Conservation (phyloP, 768 basidiomycete species). For the Holtermanniella nyarrowii region DNA sequence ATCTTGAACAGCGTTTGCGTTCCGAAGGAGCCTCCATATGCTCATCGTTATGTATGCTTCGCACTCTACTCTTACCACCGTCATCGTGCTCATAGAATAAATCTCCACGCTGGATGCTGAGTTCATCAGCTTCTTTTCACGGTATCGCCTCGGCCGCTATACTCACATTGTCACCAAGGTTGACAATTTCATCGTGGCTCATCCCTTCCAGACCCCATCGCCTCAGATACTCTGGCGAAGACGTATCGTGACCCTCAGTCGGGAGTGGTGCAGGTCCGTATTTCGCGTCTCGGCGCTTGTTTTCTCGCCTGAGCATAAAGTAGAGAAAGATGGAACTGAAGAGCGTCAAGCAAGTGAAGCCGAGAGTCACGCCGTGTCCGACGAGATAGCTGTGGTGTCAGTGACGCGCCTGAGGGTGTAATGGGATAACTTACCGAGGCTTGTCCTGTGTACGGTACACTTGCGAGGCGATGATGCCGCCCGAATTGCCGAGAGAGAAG, state of each 20-base stretch:
- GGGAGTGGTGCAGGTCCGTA: slow-evolving; percentile 34
- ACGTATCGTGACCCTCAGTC: slow-evolving; percentile 18
- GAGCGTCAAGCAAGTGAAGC: slow-evolving; percentile 28
- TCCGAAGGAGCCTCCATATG: too few species aligned
- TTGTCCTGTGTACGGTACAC: slow-evolving; percentile 35
- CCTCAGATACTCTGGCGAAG: slow-evolving; percentile 17
- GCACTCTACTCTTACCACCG: too few species aligned
- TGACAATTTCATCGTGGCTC: slow-evolving; percentile 32
- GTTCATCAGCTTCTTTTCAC: background rate
- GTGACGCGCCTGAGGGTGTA: too few species aligned
- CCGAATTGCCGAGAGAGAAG: slow-evolving; percentile 38
- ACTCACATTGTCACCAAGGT: slow-evolving; percentile 26
- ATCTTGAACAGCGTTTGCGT: too few species aligned
- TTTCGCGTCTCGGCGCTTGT: slow-evolving; percentile 37
- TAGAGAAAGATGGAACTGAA: slow-evolving; percentile 28
- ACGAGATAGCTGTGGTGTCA: slow-evolving; percentile 12
- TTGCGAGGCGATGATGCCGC: slow-evolving; percentile 38
- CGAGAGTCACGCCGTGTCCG: slow-evolving; percentile 39
- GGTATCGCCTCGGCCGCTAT: background rate
- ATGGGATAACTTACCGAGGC: slow-evolving; percentile 18
- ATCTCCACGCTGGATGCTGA: background rate
- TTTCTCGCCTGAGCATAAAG: slow-evolving; percentile 37
- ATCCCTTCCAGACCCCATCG: slow-evolving; percentile 31
- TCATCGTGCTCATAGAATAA: background rate
- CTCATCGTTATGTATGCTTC: too few species aligned